Evolutionary conservation across 768 basidiomycete species (phyloP).

Genomic region (Ephemerocybe angulata): DNA sequence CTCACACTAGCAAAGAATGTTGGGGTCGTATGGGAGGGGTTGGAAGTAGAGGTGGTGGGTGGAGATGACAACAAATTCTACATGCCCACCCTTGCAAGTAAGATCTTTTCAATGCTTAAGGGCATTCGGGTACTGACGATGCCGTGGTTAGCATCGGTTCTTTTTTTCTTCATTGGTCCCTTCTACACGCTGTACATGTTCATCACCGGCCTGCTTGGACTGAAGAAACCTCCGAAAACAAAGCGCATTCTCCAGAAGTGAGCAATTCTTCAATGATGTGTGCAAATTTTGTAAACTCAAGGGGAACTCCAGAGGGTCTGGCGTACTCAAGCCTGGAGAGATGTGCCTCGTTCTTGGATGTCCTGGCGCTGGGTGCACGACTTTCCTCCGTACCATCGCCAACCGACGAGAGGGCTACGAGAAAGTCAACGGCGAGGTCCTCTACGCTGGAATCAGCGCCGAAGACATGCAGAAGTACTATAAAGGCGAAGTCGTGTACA

Average conservation of each 20-base stretch:
- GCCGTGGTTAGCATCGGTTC: conserved; percentile 41
- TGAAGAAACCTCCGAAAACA: conserved; percentile 34
- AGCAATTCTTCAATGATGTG: conserved; percentile 6
- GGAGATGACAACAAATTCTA: conserved; percentile 57
- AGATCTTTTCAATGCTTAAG: conserved; percentile 16
- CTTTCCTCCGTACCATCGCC: conserved; percentile 81
- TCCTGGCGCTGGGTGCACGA: conserved; percentile 81
- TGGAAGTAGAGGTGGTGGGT: conserved; percentile 60
- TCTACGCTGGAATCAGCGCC: conserved; percentile 77
- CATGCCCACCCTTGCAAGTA: conserved; percentile 58
- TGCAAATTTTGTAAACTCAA: not conserved
- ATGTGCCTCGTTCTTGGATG: conserved; percentile 86
- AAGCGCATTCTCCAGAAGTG: conserved; percentile 61
- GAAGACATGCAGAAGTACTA: conserved; percentile 73
- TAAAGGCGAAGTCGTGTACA: conserved; percentile 78
- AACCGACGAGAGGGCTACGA: conserved; percentile 69
- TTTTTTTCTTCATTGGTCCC: conserved; percentile 52
- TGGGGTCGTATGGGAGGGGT: conserved; percentile 69
- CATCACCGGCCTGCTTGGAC: conserved; percentile 36
- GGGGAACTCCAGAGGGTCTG: conserved; percentile 45
- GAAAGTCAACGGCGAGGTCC: conserved; percentile 64
- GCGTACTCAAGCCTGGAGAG: conserved; percentile 72
- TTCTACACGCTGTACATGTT: conserved; percentile 45
- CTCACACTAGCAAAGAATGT: conserved; percentile 45
- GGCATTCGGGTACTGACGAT: not conserved